phyloP scores from a whole-genome alignment of 2,329 filamentous ascomycete species.

The Grosmannia serpens region DNA sequence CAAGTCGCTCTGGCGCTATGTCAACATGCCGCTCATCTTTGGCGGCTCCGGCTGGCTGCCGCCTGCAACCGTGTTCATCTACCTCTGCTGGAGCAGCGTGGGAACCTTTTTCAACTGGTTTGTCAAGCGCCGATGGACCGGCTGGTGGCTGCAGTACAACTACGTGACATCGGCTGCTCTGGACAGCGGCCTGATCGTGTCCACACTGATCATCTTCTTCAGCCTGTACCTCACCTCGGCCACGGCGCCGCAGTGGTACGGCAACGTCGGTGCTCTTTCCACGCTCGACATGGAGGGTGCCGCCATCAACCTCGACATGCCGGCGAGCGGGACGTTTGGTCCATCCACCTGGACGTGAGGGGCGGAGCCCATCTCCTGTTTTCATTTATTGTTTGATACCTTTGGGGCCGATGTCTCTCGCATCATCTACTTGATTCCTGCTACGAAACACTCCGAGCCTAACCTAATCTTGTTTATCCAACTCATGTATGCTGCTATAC shows the following conservation, averaged over 20 bases:
- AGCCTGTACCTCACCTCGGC: constrained; percentile 49
- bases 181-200: constrained; percentile 55
- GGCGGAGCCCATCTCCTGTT: not conserved
- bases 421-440: constrained; percentile 1
- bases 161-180: constrained; percentile 63
- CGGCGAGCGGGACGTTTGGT: constrained; percentile 8
- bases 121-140: constrained; percentile 51
- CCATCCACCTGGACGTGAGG: constrained; percentile 8
- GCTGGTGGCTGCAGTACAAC: constrained; percentile 72
- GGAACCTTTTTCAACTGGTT: constrained; percentile 59
- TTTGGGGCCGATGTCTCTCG: not conserved
- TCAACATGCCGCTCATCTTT: constrained; percentile 58
- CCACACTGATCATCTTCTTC: constrained; percentile 59
- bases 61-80: constrained; percentile 59
- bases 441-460: constrained; percentile 12
- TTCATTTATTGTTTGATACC: not conserved
- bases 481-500: not conserved
- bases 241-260: constrained; percentile 49
- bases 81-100: constrained; percentile 58
- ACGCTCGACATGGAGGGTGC: constrained; percentile 6
- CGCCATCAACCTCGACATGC: constrained; percentile 5
- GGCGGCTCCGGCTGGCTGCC: constrained; percentile 53
- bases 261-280: constrained; percentile 30
- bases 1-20: constrained; percentile 48
- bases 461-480: not conserved